These are phyloP conservation scores for Triticum urartu DNA, from an alignment of 176 grass and related monocot genomes.

Conservation along the genomic window DNA sequence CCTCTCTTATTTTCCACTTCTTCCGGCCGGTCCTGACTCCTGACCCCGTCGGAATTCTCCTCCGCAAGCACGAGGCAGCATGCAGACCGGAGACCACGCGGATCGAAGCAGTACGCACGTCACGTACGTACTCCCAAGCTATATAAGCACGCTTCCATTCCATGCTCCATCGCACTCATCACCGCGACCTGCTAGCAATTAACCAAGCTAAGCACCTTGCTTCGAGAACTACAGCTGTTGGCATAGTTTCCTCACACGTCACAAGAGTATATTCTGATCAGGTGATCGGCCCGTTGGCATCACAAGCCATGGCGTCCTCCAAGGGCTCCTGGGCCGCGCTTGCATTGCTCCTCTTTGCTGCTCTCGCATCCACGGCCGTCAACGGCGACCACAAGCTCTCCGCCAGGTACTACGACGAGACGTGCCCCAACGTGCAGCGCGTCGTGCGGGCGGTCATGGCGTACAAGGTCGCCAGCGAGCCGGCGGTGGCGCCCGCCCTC, in stretches of 20 bases:
- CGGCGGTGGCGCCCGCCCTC: slow-evolving; percentile 47
- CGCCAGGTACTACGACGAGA: slow-evolving; percentile 39
- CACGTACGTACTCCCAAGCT: neutral
- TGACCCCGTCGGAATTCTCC: slow-evolving; percentile 1
- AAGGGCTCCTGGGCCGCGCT: neutral
- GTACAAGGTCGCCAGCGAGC: slow-evolving; percentile 25
- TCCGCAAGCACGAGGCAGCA: neutral
- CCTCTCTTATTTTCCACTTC: neutral
- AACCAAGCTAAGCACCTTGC: neutral
- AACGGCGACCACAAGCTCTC: slow-evolving; percentile 10
- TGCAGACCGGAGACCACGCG: too few species aligned
- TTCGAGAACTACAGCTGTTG: too few species aligned
- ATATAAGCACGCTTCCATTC: neutral
- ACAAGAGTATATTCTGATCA: too few species aligned
- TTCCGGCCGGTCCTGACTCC: neutral
- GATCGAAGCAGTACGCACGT: too few species aligned
- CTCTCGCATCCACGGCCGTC: neutral
- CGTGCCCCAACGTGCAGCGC: slow-evolving; percentile 41
- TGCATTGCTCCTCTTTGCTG: neutral
- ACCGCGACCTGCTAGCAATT: neutral
- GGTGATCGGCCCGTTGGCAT: too few species aligned
- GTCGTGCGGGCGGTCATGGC: slow-evolving; percentile 42
- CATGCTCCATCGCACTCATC: neutral
- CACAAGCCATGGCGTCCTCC: neutral
- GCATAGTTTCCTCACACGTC: too few species aligned